phyloP scores from a whole-genome alignment of 2,329 filamentous ascomycete genomes.

The Fusarium sp. region DNA sequence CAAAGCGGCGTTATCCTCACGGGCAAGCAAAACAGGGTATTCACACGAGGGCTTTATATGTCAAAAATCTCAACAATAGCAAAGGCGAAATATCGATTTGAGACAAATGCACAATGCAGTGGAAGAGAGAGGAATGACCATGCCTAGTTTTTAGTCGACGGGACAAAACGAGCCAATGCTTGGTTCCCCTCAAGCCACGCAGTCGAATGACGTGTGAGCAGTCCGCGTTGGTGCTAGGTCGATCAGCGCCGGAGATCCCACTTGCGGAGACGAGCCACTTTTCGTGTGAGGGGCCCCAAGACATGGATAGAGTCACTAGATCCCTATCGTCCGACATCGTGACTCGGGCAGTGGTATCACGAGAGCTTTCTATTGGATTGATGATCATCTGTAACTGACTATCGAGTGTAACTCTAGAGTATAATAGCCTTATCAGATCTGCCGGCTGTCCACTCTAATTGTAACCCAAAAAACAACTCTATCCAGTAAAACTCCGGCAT shows the following conservation, averaged over 20 bases:
- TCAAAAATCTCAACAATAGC: not conserved
- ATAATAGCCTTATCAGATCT: conserved; percentile 32
- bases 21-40: not conserved
- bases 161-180: conserved; percentile 27
- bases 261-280: not conserved
- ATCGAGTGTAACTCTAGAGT: not conserved
- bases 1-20: not conserved
- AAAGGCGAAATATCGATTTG: conserved; percentile 4
- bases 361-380: not conserved
- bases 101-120: not conserved
- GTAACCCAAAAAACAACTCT: conserved; percentile 2
- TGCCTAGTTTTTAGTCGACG: conserved; percentile 17
- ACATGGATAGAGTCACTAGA: conserved; percentile 13
- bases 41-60: conserved; percentile 10
- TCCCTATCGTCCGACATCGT: conserved; percentile 25
- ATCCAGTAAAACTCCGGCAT: conserved; percentile 3
- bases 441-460: conserved; percentile 14
- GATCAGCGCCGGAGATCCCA: conserved; percentile 11
- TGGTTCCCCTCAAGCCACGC: conserved; percentile 33
- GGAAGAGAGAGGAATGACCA: conserved; percentile 1
- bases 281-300: not conserved
- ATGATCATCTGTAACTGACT: conserved; percentile 1
- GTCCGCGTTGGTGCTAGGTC: conserved; percentile 3
- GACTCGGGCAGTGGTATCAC: conserved; percentile 9
- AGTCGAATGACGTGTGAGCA: conserved; percentile 18